A percentile compares a stretch with the other conserved stretches of the same genome.
phyloP scores from a whole-genome alignment of 768 basidiomycete genomes.

The Pisolithus sp. region DNA sequence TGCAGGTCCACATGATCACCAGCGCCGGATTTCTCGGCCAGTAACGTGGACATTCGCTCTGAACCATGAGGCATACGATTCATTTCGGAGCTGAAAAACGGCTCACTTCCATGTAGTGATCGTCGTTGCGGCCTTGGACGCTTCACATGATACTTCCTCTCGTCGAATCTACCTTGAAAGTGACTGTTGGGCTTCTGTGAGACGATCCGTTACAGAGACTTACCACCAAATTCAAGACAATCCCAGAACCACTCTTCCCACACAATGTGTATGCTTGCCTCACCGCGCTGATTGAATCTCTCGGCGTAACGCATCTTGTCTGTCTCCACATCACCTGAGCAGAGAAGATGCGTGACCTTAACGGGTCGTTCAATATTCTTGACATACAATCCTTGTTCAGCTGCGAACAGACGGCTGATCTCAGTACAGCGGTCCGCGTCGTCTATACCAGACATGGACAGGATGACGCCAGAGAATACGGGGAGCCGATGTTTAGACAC shows the following conservation, averaged over 20 bases:
- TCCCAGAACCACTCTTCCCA: conserved; percentile 99
- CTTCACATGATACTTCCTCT: conserved; percentile 51
- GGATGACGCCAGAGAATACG: conserved; percentile 61
- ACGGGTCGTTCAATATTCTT: conserved; percentile 75
- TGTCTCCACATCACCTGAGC: conserved; percentile 56
- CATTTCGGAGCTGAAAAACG: background rate
- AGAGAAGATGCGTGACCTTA: conserved; percentile 80
- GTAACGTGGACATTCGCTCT: conserved; percentile 11
- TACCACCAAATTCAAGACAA: conserved; percentile 68
- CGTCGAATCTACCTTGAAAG: conserved; percentile 54
- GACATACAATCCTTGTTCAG: conserved; percentile 61
- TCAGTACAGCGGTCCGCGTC: conserved; percentile 52
- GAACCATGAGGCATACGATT: background rate
- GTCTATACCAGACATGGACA: conserved; percentile 74
- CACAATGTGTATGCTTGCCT: conserved; percentile 70
- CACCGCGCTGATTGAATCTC: conserved; percentile 62
- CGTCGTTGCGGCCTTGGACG: conserved; percentile 57
- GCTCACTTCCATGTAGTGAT: conserved; percentile 19
- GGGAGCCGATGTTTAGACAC: conserved; percentile 57
- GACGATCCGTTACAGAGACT: conserved; percentile 3
- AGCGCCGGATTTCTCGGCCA: conserved; percentile 10
- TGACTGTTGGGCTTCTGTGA: background rate
- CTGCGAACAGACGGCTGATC: conserved; percentile 55
- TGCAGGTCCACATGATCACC: conserved; percentile 11
- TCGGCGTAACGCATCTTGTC: conserved; percentile 77